phyloP scores from a whole-genome alignment of 2,329 filamentous ascomycete genomes.

The Fusarium denticulatum region DNA sequence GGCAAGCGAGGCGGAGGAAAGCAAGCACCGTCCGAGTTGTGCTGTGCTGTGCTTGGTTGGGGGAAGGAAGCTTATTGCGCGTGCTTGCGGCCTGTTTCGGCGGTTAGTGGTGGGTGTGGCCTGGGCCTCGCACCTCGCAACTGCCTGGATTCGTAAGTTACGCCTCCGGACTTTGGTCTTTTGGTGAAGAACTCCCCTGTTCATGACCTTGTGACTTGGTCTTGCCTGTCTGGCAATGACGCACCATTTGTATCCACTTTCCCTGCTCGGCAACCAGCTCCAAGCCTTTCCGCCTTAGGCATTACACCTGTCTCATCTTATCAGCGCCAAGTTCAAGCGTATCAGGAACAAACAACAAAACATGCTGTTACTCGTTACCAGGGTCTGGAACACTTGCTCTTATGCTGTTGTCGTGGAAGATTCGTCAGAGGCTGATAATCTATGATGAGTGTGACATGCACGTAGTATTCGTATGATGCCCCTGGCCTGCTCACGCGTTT shows the following conservation, averaged over 20 bases:
- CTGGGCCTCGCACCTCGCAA: slow-evolving; percentile 25
- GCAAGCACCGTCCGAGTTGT: slow-evolving; percentile 23
- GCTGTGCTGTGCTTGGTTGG: slow-evolving; percentile 7
- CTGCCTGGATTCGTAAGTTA: slow-evolving; percentile 38
- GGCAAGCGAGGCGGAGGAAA: slow-evolving; percentile 36
- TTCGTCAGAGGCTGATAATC: slow-evolving; percentile 5
- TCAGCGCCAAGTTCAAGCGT: slow-evolving; percentile 19
- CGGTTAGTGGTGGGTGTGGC: slow-evolving; percentile 14
- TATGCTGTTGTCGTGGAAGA: slow-evolving; percentile 23
- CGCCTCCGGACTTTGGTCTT: slow-evolving; percentile 24
- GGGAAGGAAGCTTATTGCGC: slow-evolving; percentile 40
- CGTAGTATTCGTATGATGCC: slow-evolving; percentile 6
- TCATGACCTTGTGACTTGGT: slow-evolving; percentile 40
- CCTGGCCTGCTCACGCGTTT: slow-evolving; percentile 14
- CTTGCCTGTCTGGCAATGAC: slow-evolving; percentile 38
- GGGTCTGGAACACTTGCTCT: slow-evolving; percentile 9
- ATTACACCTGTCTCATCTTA: slow-evolving; percentile 34
- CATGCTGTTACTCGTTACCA: slow-evolving; percentile 2
- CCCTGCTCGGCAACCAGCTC: slow-evolving; percentile 41
- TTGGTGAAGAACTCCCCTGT: slow-evolving; percentile 26
- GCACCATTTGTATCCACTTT: slow-evolving; percentile 43
- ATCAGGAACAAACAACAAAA: slow-evolving; percentile 33
- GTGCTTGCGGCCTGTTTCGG: slow-evolving; percentile 43
- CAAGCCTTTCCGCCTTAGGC: slow-evolving; percentile 44
- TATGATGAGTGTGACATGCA: background rate